These are phyloP conservation scores for Luffa acutangula DNA, from an alignment of 306 rosid genomes.

Conservation along the genomic window DNA sequence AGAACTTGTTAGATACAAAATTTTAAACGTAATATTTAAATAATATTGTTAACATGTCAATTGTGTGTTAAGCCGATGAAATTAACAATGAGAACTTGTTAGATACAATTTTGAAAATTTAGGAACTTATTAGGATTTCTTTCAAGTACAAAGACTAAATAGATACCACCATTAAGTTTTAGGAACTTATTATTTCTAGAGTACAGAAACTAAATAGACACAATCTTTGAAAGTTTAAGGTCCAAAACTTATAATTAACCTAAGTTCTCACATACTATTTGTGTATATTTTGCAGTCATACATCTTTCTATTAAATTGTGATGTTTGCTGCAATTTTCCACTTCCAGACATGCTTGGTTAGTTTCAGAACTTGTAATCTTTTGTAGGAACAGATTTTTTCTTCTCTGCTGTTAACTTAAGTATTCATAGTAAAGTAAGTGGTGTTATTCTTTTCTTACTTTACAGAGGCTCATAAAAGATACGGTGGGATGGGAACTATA, in stretches of 20 bases:
- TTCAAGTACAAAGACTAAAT: neutral
- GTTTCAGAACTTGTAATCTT: conserved; percentile 14
- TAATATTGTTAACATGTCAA: neutral
- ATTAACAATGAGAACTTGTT: neutral
- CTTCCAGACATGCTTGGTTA: conserved; percentile 78
- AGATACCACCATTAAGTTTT: neutral
- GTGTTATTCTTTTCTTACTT: neutral
- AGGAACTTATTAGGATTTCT: neutral
- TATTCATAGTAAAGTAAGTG: neutral
- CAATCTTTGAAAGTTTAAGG: neutral
- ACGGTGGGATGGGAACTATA: conserved; percentile 41
- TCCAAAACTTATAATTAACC: neutral
- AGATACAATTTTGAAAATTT: neutral
- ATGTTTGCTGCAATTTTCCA: conserved; percentile 96
- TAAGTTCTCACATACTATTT: neutral
- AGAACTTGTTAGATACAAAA: too few relatives aligned
- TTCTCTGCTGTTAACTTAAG: neutral
- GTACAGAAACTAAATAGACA: neutral
- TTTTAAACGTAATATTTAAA: neutral
- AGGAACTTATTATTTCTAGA: neutral
- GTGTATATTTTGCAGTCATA: conserved; percentile 52
- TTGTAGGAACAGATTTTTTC: neutral
- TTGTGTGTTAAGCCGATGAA: neutral
- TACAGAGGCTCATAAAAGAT: conserved; percentile 35
- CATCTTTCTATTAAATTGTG: conserved; percentile 80